Evolutionary conservation across 2,329 filamentous ascomycete species (phyloP).

Genomic region (Epichloe brachyelytri): DNA sequence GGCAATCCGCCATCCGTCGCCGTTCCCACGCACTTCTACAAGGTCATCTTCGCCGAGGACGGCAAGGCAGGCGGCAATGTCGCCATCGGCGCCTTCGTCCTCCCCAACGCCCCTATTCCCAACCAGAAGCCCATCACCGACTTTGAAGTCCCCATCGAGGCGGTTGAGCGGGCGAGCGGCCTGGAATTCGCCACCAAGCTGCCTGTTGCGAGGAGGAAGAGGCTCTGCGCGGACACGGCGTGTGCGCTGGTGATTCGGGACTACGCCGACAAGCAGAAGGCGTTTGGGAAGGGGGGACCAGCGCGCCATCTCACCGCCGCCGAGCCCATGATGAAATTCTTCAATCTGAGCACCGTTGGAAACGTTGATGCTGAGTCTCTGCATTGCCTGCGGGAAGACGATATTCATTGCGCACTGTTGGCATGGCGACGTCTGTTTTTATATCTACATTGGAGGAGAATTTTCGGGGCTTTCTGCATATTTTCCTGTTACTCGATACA

Average conservation of each 20-base stretch:
- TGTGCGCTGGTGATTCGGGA: constrained; percentile 79
- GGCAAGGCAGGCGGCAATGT: constrained; percentile 58
- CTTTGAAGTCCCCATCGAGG: constrained; percentile 91
- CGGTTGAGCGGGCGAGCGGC: constrained; percentile 81
- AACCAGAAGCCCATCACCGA: constrained; percentile 80
- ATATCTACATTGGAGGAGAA: too few relatives aligned
- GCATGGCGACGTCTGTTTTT: too few relatives aligned
- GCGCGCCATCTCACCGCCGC: constrained; percentile 9
- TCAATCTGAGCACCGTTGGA: too few relatives aligned
- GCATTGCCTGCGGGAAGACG: too few relatives aligned
- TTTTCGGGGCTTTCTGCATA: too few relatives aligned
- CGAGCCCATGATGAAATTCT: neutral
- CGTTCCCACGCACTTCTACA: constrained; percentile 98
- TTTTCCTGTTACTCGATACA: too few relatives aligned
- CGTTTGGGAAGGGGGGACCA: constrained; percentile 30
- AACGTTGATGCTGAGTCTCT: too few relatives aligned
- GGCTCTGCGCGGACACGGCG: constrained; percentile 73
- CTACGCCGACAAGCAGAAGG: constrained; percentile 51
- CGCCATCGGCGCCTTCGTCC: constrained; percentile 82
- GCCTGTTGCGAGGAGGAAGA: constrained; percentile 57
- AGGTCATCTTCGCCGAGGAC: constrained; percentile 94
- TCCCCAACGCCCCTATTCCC: constrained; percentile 80
- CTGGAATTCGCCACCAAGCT: constrained; percentile 81
- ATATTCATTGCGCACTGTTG: too few relatives aligned
- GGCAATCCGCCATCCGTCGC: constrained; percentile 86